Evolutionary conservation across 257 asterid genomes (phyloP), one percentile per base, ranked within the genome.

Genomic region (Solanum microdontum): DNA sequence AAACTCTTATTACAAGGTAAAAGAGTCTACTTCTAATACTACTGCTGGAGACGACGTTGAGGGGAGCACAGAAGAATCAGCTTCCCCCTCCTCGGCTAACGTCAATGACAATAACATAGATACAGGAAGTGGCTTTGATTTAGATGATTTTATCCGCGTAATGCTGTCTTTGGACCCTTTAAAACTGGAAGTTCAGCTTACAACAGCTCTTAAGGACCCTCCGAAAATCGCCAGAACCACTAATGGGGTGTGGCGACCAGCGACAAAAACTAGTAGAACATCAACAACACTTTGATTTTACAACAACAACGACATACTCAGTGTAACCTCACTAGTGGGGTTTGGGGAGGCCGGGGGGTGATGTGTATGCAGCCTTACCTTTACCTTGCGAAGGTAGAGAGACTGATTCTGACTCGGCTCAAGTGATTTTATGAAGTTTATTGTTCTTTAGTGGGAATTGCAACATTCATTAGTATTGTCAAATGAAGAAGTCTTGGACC

Each of bases 91-190:
- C 39, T 72, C 89, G 15, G 90, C 87, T 86, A 33, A 45, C 21
- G 66, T 39, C 36, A 39, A 28, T 34, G 88, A 84, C 30, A 83
- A 23, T 33, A 68, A 64, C n/a, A 60, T 55, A 66, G 91, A 76
- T 45, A 87, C 90, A 79, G 90, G 86, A n/a, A 91, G 93, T 40
- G 89, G 91, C 24, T 95, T 97, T 82, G 90, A 95, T 91, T 89
- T 97, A 66, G 96, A 97, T 60, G 89, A 91, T 60, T 97, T 97
- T 45, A 89, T 95, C 85, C 87, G 93, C 4, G 90, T 90, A 69
- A 95, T 94, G 74, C 68, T 97, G 85, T 90, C 40, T 66, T 87
- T 95, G 91, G 98, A 97, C 12, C 99, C 99, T 70, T 87, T 93
- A 23, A 93, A 92, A 84, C 90, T 97, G 26, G 98, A 94, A 1